Base-by-base conservation (phyloP, 2,329 filamentous ascomycete genomes). In the Colletotrichum tabaci region DNA sequence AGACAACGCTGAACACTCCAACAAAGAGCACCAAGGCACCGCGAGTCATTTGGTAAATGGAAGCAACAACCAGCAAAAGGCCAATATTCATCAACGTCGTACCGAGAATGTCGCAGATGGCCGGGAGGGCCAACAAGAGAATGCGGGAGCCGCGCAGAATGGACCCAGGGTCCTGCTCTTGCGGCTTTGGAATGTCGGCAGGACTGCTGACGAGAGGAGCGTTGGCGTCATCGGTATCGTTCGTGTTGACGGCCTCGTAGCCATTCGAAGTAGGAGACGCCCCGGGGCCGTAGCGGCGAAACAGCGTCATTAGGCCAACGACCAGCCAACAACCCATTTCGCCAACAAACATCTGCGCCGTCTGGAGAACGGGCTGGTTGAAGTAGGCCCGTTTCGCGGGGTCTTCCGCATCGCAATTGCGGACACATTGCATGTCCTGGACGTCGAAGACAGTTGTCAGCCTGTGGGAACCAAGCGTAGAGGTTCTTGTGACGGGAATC, bases 21-120 rank as follows among this genome's bases (percentile, higher is more conserved):
- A 99, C 96, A 77, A 99, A 99, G 8, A 99, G 87, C 3, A 99
- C 96, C 52, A 99, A 87, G 0, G 96, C 96, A 10, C 96, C 96
- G 71, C 96, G 88, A 1, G 96, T 98, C 96, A 99, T 99, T 84
- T 99, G 96, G 83, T 98, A 99, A 78, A 99, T 98, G 72, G 94
- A 97, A 1, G 96, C 94, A 15, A 94, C 96, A 30, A 98, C 95
- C 80, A 98, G 95, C 60, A 98, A 87, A 75, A 99, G 87, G 4
- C 96, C 96, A 5, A 94, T 93, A 79, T 99, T 99, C 95, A 99
- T 98, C 66, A 98, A 88, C 4, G 96, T 99, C 5, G 96, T 99
- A 58, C 94, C 96, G 30, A 93, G 91, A 74, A 98, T 98, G 80
- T 99, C 96, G 83, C 95, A 98, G 79, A 95, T 92, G 52, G 96